phyloP scores from a whole-genome alignment of 768 basidiomycete genomes.

The Mycena olivaceomarginata region DNA sequence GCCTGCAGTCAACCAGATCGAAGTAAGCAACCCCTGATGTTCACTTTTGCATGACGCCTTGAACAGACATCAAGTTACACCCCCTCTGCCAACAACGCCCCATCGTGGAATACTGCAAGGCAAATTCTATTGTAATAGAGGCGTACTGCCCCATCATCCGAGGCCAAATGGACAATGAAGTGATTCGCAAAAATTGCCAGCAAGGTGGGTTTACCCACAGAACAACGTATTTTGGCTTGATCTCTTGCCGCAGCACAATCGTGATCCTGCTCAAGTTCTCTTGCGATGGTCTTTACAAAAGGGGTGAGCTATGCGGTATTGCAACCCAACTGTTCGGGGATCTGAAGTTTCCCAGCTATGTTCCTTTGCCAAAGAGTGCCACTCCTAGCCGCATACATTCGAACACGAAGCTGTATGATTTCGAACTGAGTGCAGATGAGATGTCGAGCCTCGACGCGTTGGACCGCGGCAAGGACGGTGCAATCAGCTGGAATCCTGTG shows the following conservation, averaged over 20 bases:
- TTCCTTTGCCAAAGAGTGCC: slow-evolving; percentile 90
- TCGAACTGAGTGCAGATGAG: slow-evolving; percentile 80
- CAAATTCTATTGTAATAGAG: slow-evolving; percentile 77
- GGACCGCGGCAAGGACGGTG: slow-evolving; percentile 84
- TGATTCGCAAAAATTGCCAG: slow-evolving; percentile 75
- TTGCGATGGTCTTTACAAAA: slow-evolving; percentile 94
- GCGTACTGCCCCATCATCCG: slow-evolving; percentile 88
- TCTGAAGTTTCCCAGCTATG: slow-evolving; percentile 69
- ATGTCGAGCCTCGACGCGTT: slow-evolving; percentile 79
- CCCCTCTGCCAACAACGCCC: slow-evolving; percentile 88
- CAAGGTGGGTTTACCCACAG: slow-evolving; percentile 66
- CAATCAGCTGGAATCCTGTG: slow-evolving; percentile 91
- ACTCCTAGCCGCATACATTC: slow-evolving; percentile 82
- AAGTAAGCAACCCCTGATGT: slow-evolving; percentile 64
- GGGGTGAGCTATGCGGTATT: slow-evolving; percentile 66
- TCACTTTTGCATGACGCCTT: not conserved
- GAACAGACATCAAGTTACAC: slow-evolving; percentile 72
- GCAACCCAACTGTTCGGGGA: not conserved
- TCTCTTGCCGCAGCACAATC: slow-evolving; percentile 63
- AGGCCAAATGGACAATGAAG: slow-evolving; percentile 72
- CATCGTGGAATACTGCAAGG: slow-evolving; percentile 84
- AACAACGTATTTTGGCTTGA: not conserved
- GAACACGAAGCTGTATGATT: slow-evolving; percentile 86
- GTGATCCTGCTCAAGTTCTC: slow-evolving; percentile 86
- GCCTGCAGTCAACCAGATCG: slow-evolving; percentile 89